phyloP scores from a whole-genome alignment of 768 basidiomycete species.

The Strobilomyces dryophilus region DNA sequence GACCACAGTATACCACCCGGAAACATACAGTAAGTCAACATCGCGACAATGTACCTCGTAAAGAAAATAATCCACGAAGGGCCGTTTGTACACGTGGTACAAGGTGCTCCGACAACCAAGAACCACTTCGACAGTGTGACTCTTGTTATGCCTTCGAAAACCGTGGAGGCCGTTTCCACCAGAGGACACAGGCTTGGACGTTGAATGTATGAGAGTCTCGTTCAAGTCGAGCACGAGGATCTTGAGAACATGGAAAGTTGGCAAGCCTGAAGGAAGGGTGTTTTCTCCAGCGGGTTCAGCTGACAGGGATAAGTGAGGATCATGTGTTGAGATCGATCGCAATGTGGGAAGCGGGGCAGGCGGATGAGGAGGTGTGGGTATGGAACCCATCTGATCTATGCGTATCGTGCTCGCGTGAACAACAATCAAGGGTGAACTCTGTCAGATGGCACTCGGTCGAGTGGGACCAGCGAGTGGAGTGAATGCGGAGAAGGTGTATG shows the following conservation, averaged over 20 bases:
- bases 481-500: too few species aligned
- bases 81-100: slow-evolving; percentile 98
- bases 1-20: slow-evolving; percentile 97
- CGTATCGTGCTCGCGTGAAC: too few species aligned
- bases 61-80: slow-evolving; percentile 93
- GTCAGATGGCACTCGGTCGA: too few species aligned
- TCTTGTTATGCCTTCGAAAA: slow-evolving; percentile 55
- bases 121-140: slow-evolving; percentile 90
- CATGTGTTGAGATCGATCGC: slow-evolving; percentile 8
- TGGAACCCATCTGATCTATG: slow-evolving; percentile 14
- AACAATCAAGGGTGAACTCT: too few species aligned
- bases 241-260: slow-evolving; percentile 78
- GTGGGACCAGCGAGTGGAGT: too few species aligned
- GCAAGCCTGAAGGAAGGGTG: slow-evolving; percentile 47
- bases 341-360: slow-evolving; percentile 10
- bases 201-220: slow-evolving; percentile 98
- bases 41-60: slow-evolving; percentile 50
- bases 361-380: slow-evolving; percentile 26
- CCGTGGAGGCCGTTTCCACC: slow-evolving; percentile 60
- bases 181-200: slow-evolving; percentile 62
- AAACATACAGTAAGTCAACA: slow-evolving; percentile 57
- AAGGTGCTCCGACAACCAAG: slow-evolving; percentile 83
- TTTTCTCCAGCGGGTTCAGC: slow-evolving; percentile 37
- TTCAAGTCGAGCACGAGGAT: slow-evolving; percentile 96
- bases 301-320: slow-evolving; percentile 15